Evolutionary conservation across 2,329 filamentous ascomycete species (phyloP).

Genomic region (Paramyrothecium sp.): DNA sequence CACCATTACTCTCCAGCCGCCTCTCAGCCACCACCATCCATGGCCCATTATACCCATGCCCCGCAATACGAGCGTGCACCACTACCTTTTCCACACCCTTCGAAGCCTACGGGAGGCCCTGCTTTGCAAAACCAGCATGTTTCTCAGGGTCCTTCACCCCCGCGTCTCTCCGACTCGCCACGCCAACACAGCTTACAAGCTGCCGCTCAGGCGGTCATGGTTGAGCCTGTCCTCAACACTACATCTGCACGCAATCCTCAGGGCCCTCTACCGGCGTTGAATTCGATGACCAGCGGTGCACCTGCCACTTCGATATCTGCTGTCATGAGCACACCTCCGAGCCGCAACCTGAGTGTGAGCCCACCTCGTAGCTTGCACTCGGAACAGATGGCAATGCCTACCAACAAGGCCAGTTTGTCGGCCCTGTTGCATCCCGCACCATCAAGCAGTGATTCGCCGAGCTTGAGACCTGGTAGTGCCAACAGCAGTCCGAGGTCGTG

Average conservation of each 20-base stretch:
- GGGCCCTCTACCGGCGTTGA: conserved; percentile 43
- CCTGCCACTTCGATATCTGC: conserved; percentile 18
- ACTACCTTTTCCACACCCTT: conserved; percentile 33
- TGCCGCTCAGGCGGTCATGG: conserved; percentile 39
- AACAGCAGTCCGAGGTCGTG: conserved; percentile 35
- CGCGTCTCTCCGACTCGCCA: conserved; percentile 37
- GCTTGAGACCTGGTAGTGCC: conserved; percentile 38
- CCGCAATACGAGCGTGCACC: conserved; percentile 33
- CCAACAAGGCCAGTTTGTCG: conserved; percentile 45
- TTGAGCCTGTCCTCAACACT: conserved; percentile 33
- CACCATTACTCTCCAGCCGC: conserved; percentile 26
- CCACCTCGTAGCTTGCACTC: conserved; percentile 43
- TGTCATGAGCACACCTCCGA: conserved; percentile 40
- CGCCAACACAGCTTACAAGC: conserved; percentile 43
- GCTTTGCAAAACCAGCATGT: conserved; percentile 30
- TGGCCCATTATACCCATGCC: conserved; percentile 23
- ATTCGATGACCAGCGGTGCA: conserved; percentile 26
- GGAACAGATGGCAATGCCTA: conserved; percentile 21
- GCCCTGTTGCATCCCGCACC: conserved; percentile 51
- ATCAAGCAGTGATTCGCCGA: conserved; percentile 43
- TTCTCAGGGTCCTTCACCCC: conserved; percentile 32
- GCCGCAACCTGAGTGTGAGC: conserved; percentile 45
- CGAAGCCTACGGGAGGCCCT: conserved; percentile 23
- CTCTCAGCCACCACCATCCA: conserved; percentile 24
- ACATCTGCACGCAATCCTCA: conserved; percentile 35